phyloP scores from a whole-genome alignment of 805 yeast genomes.

The Clavispora phyllophila region DNA sequence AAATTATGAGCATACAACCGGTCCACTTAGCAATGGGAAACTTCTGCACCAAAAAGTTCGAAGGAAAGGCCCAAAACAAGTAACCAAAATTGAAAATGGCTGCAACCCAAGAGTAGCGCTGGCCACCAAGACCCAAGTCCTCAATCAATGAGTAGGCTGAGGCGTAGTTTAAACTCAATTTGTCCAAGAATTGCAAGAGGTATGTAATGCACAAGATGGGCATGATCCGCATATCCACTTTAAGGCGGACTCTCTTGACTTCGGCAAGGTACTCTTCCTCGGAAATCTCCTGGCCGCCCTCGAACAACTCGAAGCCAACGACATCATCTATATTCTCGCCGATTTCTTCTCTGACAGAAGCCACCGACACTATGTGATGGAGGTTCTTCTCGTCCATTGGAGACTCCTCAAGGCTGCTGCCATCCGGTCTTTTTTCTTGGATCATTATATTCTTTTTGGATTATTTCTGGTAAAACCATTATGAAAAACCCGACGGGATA shows the following conservation, averaged over 20 bases:
- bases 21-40: constrained; percentile 7
- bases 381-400: background rate
- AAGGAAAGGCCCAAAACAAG: constrained; percentile 18
- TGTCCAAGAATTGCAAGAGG: constrained; percentile 22
- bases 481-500: no score
- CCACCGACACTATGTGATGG: constrained; percentile 1
- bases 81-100: constrained; percentile 25
- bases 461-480: no score
- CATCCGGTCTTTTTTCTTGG: background rate
- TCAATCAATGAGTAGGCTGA: constrained; percentile 18
- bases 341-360: constrained; percentile 4
- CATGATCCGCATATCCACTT: constrained; percentile 30
- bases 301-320: constrained; percentile 22
- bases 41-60: constrained; percentile 17
- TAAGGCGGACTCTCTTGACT: constrained; percentile 22
- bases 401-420: background rate
- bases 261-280: constrained; percentile 22
- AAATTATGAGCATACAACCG: constrained; percentile 6
- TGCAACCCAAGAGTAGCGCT: constrained; percentile 24
- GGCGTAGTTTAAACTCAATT: constrained; percentile 21
- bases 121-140: constrained; percentile 19
- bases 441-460: background rate
- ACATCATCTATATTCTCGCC: constrained; percentile 7
- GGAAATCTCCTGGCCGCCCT: constrained; percentile 23
- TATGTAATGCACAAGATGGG: constrained; percentile 25